Conservation (phyloP, 768 basidiomycete genomes). For the Leccinum aurantiacum region DNA sequence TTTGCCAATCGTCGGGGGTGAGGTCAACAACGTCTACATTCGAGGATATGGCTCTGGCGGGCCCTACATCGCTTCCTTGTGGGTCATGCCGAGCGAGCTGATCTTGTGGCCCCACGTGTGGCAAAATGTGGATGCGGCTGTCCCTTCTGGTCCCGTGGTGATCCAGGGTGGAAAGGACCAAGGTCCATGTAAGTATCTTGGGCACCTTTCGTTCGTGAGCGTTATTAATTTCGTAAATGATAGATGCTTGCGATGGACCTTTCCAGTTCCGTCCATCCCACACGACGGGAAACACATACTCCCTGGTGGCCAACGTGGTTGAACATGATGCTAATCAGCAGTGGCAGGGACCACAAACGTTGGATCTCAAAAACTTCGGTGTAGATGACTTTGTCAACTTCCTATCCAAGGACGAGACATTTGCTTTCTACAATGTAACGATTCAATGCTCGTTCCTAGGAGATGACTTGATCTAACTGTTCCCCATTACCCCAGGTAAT, state of each 20-base stretch:
- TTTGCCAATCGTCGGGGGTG: background rate
- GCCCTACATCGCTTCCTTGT: background rate
- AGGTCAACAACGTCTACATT: background rate
- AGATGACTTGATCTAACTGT: background rate
- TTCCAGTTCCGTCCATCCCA: slow-evolving; percentile 11
- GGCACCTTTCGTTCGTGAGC: background rate
- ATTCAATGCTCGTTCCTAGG: background rate
- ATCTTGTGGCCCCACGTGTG: background rate
- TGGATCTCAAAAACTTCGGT: background rate
- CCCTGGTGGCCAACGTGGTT: slow-evolving; percentile 11
- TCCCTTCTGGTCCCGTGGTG: background rate
- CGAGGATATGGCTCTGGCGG: slow-evolving; percentile 1
- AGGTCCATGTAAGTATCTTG: background rate
- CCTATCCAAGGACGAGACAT: background rate
- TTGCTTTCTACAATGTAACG: slow-evolving; percentile 8
- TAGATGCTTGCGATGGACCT: slow-evolving; percentile 1
- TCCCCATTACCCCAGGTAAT: background rate
- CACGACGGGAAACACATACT: background rate
- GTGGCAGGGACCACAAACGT: background rate
- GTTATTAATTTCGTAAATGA: background rate
- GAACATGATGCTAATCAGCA: background rate
- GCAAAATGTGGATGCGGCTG: background rate
- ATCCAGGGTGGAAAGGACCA: background rate
- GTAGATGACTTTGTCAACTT: slow-evolving; percentile 4
- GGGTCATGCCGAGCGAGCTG: background rate